Conservation (phyloP, 2,329 filamentous ascomycete species). For the Diaporthe humulicola region DNA sequence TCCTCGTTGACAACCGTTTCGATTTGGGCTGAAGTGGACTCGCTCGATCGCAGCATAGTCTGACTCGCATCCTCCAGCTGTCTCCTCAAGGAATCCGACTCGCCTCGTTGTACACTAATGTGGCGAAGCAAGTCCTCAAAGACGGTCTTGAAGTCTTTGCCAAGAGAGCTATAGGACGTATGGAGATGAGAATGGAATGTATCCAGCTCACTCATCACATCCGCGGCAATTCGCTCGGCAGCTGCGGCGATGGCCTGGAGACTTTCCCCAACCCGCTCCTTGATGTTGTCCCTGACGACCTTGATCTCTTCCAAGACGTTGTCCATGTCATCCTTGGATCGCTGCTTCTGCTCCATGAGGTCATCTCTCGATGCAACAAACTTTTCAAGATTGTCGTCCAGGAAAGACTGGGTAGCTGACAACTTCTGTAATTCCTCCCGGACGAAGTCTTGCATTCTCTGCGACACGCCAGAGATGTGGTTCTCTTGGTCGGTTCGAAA, state of each 20-base stretch:
- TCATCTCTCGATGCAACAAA: constrained; percentile 78
- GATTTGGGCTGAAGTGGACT: constrained; percentile 74
- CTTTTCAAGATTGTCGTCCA: constrained; percentile 76
- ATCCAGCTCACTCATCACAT: constrained; percentile 87
- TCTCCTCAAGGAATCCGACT: constrained; percentile 79
- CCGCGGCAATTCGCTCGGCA: constrained; percentile 89
- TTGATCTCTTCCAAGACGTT: constrained; percentile 93
- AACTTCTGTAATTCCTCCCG: constrained; percentile 80
- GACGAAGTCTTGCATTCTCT: constrained; percentile 83
- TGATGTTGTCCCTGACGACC: constrained; percentile 88
- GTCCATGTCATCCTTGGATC: constrained; percentile 88
- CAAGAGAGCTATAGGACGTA: constrained; percentile 84
- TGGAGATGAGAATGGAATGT: constrained; percentile 88
- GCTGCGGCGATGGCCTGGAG: constrained; percentile 85
- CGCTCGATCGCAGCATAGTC: constrained; percentile 77
- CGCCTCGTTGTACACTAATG: constrained; percentile 80
- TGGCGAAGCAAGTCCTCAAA: constrained; percentile 86
- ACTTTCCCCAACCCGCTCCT: constrained; percentile 86
- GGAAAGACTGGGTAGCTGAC: constrained; percentile 75
- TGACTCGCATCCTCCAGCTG: constrained; percentile 80
- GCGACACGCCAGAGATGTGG: constrained; percentile 76
- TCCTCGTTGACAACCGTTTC: constrained; percentile 82
- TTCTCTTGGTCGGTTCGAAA: constrained; percentile 81
- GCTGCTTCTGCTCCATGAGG: constrained; percentile 75
- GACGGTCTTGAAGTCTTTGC: constrained; percentile 85